Percentiles rank a stretch among this genome's conserved stretches.
Conservation (phyloP, 257 asterid species). For the Solanum acaule region DNA sequence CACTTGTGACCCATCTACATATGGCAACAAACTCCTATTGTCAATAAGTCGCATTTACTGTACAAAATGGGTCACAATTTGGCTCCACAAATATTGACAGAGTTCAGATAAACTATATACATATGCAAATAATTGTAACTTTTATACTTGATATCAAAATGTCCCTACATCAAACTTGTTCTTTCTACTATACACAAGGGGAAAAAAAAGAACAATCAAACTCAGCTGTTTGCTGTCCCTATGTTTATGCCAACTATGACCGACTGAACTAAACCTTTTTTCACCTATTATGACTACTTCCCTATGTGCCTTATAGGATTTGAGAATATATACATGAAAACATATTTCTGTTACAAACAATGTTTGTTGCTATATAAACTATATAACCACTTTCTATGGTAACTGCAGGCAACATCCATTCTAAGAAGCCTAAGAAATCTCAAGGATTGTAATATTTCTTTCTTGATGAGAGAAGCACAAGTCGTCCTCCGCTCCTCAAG, state of each 20-base stretch:
- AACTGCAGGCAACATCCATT: not conserved
- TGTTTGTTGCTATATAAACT: not conserved
- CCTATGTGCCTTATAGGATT: not conserved
- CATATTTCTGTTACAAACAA: not conserved
- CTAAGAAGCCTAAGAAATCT: not conserved
- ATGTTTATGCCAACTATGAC: not conserved
- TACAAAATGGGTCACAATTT: not conserved
- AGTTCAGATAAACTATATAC: not conserved
- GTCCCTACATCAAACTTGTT: not conserved
- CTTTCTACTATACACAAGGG: not conserved
- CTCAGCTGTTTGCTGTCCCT: not conserved
- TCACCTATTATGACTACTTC: not conserved
- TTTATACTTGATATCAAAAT: not conserved
- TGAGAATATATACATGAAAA: constrained; percentile 6
- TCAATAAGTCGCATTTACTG: not conserved
- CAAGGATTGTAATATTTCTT: not conserved
- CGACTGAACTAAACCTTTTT: not conserved
- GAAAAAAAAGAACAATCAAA: not conserved
- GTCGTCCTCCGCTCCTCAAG: not conserved
- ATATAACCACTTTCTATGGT: not conserved
- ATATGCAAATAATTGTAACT: not conserved
- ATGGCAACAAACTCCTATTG: not conserved
- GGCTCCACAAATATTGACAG: not conserved
- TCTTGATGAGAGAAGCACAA: not conserved
- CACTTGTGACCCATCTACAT: not conserved